These are phyloP conservation scores for Penicillium digitatum DNA, from an alignment of 2,329 filamentous ascomycete species.

Conservation along the genomic window DNA sequence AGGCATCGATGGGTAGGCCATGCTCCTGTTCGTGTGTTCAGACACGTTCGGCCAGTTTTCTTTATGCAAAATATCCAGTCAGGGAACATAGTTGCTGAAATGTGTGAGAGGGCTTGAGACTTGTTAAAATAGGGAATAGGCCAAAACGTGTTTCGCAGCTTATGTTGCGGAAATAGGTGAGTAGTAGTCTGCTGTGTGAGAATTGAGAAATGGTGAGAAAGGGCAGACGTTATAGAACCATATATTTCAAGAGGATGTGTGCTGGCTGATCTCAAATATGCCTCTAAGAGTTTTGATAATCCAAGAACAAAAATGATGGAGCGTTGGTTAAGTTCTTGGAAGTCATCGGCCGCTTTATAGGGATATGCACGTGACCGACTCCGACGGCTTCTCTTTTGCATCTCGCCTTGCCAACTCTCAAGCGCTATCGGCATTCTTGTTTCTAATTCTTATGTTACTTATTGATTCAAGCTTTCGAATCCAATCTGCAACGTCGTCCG, in stretches of 20 bases:
- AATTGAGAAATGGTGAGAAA: background rate
- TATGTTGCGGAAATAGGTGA: background rate
- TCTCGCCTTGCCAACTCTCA: background rate
- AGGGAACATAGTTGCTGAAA: background rate
- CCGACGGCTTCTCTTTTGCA: constrained; percentile 4
- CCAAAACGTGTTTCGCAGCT: too few relatives aligned
- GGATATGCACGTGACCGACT: background rate
- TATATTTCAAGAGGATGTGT: background rate
- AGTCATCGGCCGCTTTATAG: background rate
- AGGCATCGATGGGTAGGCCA: background rate
- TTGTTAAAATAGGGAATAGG: background rate
- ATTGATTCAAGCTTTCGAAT: too few relatives aligned
- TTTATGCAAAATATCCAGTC: background rate
- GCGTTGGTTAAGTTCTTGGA: background rate
- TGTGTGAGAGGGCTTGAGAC: background rate
- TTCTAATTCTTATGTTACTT: background rate
- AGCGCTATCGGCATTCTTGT: background rate
- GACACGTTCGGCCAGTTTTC: background rate
- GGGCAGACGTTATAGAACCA: too few relatives aligned
- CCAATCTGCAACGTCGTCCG: background rate
- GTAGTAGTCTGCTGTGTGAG: too few relatives aligned
- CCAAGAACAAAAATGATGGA: too few relatives aligned
- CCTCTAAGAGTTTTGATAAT: background rate
- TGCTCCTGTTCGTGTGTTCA: background rate
- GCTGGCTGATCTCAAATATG: background rate